These are phyloP conservation scores for Aeschynomene evenia DNA, from an alignment of 306 rosid genomes.

Conservation along the genomic window DNA sequence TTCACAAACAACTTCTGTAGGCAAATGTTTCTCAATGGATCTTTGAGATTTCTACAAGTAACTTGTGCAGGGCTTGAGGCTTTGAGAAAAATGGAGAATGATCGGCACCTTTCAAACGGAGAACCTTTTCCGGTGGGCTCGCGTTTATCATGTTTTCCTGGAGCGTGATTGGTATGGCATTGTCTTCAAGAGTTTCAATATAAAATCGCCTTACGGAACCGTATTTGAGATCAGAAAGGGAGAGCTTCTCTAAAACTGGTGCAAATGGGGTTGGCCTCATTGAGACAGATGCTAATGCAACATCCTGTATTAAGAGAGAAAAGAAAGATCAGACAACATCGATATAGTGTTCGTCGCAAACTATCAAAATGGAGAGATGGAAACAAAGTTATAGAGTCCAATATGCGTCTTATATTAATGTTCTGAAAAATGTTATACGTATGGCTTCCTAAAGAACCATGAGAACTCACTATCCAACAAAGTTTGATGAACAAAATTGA, in stretches of 20 bases:
- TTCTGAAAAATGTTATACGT: background rate
- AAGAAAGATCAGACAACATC: background rate
- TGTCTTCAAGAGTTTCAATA: slow-evolving; percentile 84
- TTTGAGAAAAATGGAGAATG: slow-evolving; percentile 96
- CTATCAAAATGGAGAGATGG: background rate
- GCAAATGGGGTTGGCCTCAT: slow-evolving; percentile 90
- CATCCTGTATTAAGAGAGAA: slow-evolving; percentile 57
- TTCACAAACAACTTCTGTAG: slow-evolving; percentile 30
- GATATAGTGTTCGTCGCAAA: background rate
- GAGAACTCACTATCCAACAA: background rate
- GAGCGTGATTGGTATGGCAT: slow-evolving; percentile 67
- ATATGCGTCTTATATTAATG: background rate
- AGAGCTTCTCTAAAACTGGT: slow-evolving; percentile 79
- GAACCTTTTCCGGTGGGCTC: slow-evolving; percentile 73
- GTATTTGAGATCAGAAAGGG: slow-evolving; percentile 70
- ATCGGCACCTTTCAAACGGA: slow-evolving; percentile 79
- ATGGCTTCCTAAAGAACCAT: background rate
- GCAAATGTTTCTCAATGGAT: slow-evolving; percentile 35
- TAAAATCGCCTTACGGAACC: slow-evolving; percentile 85
- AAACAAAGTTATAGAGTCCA: slow-evolving; percentile 3
- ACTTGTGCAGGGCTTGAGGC: slow-evolving; percentile 95
- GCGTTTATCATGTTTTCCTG: slow-evolving; percentile 79
- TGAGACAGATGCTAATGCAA: slow-evolving; percentile 89
- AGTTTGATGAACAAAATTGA: background rate
- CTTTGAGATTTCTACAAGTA: slow-evolving; percentile 80